These are phyloP conservation scores for Thalassiosira exigua DNA, from an alignment of 352 stramenopile species.

Conservation along the genomic window DNA sequence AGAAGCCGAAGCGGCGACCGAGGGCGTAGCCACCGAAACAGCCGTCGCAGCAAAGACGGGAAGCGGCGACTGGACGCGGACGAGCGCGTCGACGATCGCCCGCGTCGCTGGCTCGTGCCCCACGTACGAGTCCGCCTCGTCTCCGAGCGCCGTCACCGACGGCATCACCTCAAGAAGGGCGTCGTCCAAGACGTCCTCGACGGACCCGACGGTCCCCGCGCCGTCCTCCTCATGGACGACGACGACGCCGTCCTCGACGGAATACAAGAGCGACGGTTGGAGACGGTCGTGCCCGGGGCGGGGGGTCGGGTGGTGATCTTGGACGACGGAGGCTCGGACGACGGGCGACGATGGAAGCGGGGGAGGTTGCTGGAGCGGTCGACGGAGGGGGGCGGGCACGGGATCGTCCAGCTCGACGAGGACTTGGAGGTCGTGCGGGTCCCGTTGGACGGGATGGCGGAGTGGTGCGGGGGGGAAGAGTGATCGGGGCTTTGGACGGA, in stretches of 20 bases:
- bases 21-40: conserved; percentile 8
- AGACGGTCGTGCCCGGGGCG: conserved; percentile 81
- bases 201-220: conserved; percentile 26
- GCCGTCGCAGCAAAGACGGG: conserved; percentile 16
- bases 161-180: conserved; percentile 78
- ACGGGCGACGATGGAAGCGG: conserved; percentile 55
- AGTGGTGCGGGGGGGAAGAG: conserved; percentile 70
- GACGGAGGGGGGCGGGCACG: conserved; percentile 46
- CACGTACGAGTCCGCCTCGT: conserved; percentile 83
- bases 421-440: conserved; percentile 79
- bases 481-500: too few species aligned
- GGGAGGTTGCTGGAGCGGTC: conserved; percentile 77
- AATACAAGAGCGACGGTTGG: conserved; percentile 79
- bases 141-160: conserved; percentile 62
- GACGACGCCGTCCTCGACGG: conserved; percentile 69
- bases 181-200: conserved; percentile 72
- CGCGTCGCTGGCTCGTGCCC: conserved; percentile 72
- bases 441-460: conserved; percentile 81
- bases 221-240: conserved; percentile 69
- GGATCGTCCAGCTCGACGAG: conserved; percentile 79
- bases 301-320: conserved; percentile 78
- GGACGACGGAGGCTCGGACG: conserved; percentile 29
- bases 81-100: too few species aligned
- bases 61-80: too few species aligned
- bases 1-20: too few species aligned